Conservation (phyloP, 2,329 filamentous ascomycete species). For the Alternaria sp. region DNA sequence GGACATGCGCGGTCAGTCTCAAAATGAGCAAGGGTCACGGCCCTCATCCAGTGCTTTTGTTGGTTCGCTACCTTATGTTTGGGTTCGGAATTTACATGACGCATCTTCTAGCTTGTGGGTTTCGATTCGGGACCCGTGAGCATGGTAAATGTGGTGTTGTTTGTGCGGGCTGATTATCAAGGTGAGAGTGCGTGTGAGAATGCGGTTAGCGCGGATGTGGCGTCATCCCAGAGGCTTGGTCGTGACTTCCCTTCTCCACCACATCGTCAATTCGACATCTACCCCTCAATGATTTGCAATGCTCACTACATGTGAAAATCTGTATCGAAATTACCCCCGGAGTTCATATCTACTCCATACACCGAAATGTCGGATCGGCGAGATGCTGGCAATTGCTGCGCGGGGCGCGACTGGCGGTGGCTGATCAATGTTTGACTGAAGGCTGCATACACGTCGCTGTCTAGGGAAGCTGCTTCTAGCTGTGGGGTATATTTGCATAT, state of each 20-base stretch:
- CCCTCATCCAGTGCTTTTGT: not conserved
- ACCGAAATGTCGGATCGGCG: not conserved
- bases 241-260: not conserved
- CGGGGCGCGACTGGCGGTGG: not conserved
- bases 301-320: fast-evolving
- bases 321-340: not conserved
- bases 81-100: not conserved
- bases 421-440: not conserved
- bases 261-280: not conserved
- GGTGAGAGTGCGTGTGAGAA: not conserved
- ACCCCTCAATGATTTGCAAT: not conserved
- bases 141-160: not conserved
- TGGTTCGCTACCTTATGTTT: not conserved
- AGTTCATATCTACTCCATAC: not conserved
- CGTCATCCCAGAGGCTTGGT: not conserved
- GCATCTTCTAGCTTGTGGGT: not conserved
- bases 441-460: not conserved
- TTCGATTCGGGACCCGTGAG: not conserved
- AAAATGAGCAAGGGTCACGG: not conserved
- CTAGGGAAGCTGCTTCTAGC: not conserved
- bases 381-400: not conserved
- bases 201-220: not conserved
- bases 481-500: not conserved
- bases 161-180: not conserved
- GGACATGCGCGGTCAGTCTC: not conserved